Evolutionary conservation across 2,329 filamentous ascomycete genomes (phyloP).

Genomic region (Fusarium nanum): DNA sequence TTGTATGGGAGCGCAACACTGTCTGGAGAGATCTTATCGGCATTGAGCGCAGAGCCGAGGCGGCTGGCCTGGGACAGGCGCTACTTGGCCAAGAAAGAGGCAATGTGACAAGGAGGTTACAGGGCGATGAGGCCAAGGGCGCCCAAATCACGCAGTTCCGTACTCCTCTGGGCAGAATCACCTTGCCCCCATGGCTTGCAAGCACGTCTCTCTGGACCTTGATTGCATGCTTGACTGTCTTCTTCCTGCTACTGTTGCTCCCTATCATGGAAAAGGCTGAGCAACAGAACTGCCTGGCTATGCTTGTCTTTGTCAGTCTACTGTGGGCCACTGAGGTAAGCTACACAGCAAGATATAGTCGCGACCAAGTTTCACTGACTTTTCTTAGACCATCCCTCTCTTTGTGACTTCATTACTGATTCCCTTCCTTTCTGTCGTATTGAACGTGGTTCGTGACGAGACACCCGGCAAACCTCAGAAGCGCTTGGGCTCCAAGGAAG

Average conservation of each 20-base stretch:
- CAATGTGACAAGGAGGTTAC: constrained; percentile 74
- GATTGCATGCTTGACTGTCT: constrained; percentile 76
- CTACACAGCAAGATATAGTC: background rate
- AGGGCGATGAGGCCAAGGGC: constrained; percentile 82
- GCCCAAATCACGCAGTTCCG: constrained; percentile 73
- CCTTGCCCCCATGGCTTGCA: constrained; percentile 83
- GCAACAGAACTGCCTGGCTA: constrained; percentile 94
- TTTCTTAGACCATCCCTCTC: constrained; percentile 82
- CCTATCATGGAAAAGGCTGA: constrained; percentile 88
- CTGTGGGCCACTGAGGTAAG: constrained; percentile 94
- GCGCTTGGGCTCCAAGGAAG: constrained; percentile 81
- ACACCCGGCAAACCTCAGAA: constrained; percentile 66
- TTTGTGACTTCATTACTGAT: constrained; percentile 96
- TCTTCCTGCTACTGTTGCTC: constrained; percentile 77
- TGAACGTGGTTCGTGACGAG: constrained; percentile 85
- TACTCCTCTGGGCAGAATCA: constrained; percentile 83
- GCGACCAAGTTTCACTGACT: constrained; percentile 20
- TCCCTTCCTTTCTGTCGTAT: constrained; percentile 89
- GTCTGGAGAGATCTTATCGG: constrained; percentile 99
- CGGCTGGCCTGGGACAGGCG: constrained; percentile 88
- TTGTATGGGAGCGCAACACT: constrained; percentile 98
- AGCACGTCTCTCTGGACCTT: constrained; percentile 85
- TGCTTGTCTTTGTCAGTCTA: constrained; percentile 92
- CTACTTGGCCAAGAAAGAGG: constrained; percentile 81
- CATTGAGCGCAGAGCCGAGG: constrained; percentile 94